These are phyloP conservation scores for Dimargaris cristalligena DNA, from an alignment of 192 early-diverging fungal genomes.

Conservation along the genomic window DNA sequence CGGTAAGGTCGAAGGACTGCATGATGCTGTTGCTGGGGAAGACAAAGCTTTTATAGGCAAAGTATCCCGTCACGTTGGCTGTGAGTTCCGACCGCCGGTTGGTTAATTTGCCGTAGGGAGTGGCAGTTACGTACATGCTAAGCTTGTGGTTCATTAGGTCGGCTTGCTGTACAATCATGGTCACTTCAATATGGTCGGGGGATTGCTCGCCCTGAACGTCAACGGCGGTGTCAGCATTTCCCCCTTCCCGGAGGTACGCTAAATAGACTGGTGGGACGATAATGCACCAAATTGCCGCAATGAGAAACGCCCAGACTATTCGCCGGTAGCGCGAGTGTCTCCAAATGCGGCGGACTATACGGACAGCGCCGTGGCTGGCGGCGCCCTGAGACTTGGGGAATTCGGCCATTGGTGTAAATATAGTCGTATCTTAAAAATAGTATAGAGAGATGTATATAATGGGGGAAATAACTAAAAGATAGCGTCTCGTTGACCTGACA, in stretches of 20 bases:
- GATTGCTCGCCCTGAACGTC: not conserved
- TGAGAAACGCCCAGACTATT: not conserved
- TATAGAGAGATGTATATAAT: too few species aligned
- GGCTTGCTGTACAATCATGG: slow-evolving; percentile 3
- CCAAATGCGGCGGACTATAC: not conserved
- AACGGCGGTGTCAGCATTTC: not conserved
- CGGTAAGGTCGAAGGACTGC: not conserved
- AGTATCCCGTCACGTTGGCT: slow-evolving; percentile 1
- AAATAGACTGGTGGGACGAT: slow-evolving; percentile 6
- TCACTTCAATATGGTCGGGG: slow-evolving; percentile 6
- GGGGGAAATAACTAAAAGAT: too few species aligned
- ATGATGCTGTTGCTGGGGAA: not conserved
- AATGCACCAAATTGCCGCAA: not conserved
- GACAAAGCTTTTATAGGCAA: not conserved
- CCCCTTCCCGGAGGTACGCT: slow-evolving; percentile 3
- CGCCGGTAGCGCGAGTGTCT: slow-evolving; percentile 4
- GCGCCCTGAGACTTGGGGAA: too few species aligned
- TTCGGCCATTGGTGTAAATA: too few species aligned
- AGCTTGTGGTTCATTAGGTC: slow-evolving; percentile 1
- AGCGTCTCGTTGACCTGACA: too few species aligned
- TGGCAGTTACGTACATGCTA: not conserved
- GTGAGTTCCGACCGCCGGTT: not conserved
- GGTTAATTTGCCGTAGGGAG: not conserved
- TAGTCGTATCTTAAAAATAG: too few species aligned
- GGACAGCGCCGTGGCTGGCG: too few species aligned